These are phyloP conservation scores for Xenoacremonium recifei DNA, from an alignment of 2,329 filamentous ascomycete genomes.

Conservation along the genomic window DNA sequence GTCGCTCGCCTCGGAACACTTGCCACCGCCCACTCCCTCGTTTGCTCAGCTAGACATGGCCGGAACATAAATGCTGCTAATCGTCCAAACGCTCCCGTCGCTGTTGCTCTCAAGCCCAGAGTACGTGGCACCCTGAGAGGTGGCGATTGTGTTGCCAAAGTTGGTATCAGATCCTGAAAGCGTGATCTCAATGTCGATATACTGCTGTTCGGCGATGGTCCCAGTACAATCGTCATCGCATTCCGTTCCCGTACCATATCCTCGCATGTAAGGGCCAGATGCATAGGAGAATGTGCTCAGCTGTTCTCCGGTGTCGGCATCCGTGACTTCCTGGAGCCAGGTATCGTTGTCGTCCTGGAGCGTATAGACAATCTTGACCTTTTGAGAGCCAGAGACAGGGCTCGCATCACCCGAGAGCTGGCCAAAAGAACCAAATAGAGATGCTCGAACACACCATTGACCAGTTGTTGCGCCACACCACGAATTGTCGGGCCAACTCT, in stretches of 20 bases:
- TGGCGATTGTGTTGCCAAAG: conserved; percentile 17
- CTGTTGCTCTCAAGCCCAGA: conserved; percentile 8
- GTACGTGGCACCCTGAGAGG: conserved; percentile 15
- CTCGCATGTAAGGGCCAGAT: conserved; percentile 18
- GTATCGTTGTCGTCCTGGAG: conserved; percentile 19
- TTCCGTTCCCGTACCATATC: conserved; percentile 20
- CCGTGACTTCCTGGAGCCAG: conserved; percentile 16
- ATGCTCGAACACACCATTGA: conserved; percentile 18
- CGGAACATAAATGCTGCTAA: conserved; percentile 15
- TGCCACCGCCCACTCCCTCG: too few relatives aligned
- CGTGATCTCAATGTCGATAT: conserved; percentile 17
- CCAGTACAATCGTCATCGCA: conserved; percentile 15
- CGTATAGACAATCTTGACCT: conserved; percentile 18
- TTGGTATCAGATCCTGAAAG: conserved; percentile 12
- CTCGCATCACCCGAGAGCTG: conserved; percentile 13
- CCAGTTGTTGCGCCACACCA: conserved; percentile 17
- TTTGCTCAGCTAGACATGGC: conserved; percentile 5
- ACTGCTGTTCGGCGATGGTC: conserved; percentile 15
- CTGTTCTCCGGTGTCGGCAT: conserved; percentile 13
- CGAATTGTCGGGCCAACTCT: conserved; percentile 19
- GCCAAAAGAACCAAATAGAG: conserved; percentile 17
- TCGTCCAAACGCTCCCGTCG: conserved; percentile 17
- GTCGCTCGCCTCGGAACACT: neutral
- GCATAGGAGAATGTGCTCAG: conserved; percentile 16
- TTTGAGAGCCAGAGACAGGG: conserved; percentile 15